phyloP scores from a whole-genome alignment of 768 basidiomycete genomes.

The Termitomyces titanicus region DNA sequence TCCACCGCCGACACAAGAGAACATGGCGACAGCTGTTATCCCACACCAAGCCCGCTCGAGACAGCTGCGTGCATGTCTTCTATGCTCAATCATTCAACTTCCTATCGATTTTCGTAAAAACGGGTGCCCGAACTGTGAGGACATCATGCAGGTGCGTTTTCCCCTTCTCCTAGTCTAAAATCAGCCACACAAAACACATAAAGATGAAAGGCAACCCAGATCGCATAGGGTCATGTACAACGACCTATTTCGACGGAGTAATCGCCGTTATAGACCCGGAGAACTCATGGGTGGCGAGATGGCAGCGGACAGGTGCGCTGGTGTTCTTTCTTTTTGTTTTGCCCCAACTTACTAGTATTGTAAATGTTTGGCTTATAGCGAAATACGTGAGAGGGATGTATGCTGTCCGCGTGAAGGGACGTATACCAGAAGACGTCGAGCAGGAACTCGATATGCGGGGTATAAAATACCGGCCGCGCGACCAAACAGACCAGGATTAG shows the following conservation, averaged over 20 bases:
- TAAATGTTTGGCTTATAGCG: slow-evolving; percentile 44
- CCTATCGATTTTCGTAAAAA: slow-evolving; percentile 77
- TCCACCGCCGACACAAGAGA: not conserved
- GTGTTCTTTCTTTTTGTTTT: slow-evolving; percentile 13
- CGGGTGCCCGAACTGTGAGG: slow-evolving; percentile 98
- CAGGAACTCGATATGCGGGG: slow-evolving; percentile 72
- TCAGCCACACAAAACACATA: not conserved
- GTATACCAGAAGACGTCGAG: slow-evolving; percentile 83
- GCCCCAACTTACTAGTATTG: not conserved
- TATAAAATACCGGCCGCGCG: slow-evolving; percentile 83
- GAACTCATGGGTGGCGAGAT: slow-evolving; percentile 92
- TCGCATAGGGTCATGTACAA: slow-evolving; percentile 82
- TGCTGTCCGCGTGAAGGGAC: slow-evolving; percentile 84
- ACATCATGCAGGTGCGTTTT: slow-evolving; percentile 76
- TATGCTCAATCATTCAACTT: slow-evolving; percentile 88
- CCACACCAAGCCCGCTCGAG: slow-evolving; percentile 64
- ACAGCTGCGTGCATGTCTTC: slow-evolving; percentile 83
- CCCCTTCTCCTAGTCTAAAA: not conserved
- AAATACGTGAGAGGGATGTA: slow-evolving; percentile 92
- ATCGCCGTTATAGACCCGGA: slow-evolving; percentile 85
- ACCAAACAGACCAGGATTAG: slow-evolving; percentile 73
- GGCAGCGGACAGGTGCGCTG: slow-evolving; percentile 90
- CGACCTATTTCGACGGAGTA: slow-evolving; percentile 88
- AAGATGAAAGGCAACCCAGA: slow-evolving; percentile 90
- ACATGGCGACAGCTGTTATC: slow-evolving; percentile 31